Base-by-base conservation (phyloP, 2,329 filamentous ascomycete species). In the Calonectria honghensis region DNA sequence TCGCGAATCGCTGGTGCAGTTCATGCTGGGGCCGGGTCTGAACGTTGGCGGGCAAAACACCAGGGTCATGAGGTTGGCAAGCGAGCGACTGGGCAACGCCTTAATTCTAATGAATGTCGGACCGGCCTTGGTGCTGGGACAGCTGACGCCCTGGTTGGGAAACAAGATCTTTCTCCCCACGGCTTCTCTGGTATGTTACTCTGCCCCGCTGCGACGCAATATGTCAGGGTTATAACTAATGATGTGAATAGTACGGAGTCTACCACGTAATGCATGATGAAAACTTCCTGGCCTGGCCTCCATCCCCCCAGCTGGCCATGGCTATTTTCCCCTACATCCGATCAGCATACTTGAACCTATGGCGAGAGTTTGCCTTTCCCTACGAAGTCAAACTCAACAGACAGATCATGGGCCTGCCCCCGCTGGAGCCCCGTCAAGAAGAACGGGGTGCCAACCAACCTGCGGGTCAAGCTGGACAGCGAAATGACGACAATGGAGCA, bases 221-320 rank as follows among this genome's bases (percentile, higher is more conserved):
- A 2, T 2, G 16, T 3, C 24, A 3, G 27, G 2, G 24, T 13
- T 13, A 37, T 16, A 29, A 7, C 20, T 20, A 18, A 6, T 20
- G 41, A 70, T 77, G 61, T 64, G 7, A 16, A 14, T 65, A 91
- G 90, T 91, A 89, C 71, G 87, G 86, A 65, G 85, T 87, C 14
- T 85, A 86, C 41, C 86, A 89, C 32, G 79, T 88, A 45, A 84
- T 87, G 68, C 85, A 87, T 54, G 84, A 89, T 51, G 84, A 87
- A 37, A 80, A 87, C n/a, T 84, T 88, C 63, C 83, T 89, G 27
- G 79, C 82, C 18, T 92, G 90, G 90, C 90, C 90, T 0, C 90
- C 90, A 0, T 88, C 89, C 0, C 88, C 89, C 0, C 85, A 87
- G 50, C 87, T 90, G 73, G 88, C 87, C n/a, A 81, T 91, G 67